Evolutionary conservation across 441 rosid species (phyloP), one percentile per base, ranked within the genome.

Genomic region (Corymbia calophylla): DNA sequence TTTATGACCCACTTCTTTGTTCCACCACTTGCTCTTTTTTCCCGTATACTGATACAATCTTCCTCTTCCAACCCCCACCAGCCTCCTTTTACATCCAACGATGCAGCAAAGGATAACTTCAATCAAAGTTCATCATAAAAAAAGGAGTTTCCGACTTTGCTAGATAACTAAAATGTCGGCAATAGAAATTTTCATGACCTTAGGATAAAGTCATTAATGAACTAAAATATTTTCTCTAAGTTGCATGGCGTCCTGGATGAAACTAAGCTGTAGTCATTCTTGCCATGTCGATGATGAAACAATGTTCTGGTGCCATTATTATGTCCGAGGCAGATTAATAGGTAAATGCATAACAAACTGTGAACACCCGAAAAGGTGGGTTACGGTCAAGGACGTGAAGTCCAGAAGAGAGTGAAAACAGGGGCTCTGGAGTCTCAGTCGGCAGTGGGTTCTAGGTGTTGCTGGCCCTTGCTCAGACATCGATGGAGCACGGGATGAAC

Each of bases 141-240:
- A 39, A 39, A 11, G 17, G 9, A 39, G n/a, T 39, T 12, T 6
- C 15, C 1, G 0, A 70, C 81, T 70, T 35, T 4, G 0, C 48
- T 21, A 19, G 15, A 19, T 70, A 19, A 73, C 29, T 12, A 73
- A 2, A 3, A 73, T 73, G 77, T 25, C 8, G 1, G 15, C 49
- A 73, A 39, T 11, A 60, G 82, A 0, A 21, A 73, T 3, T 39
- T 23, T 73, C 82, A 39, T 73, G 82, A 73, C 15, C 49, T 5
- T 8, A 68, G 0, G 16, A 73, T 23, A 0, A 21, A 73, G 84
- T 29, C 1, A 73, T 73, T 39, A 39, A 73, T 73, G 49, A 11
- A 11, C 5, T 73, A 6, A 8, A 1, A 3, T 58, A 23, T 35
- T 21, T 25, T 31, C 82, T 73, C 49, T 21, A 73, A 73, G 82